These are phyloP conservation scores for Maudiozyma turicensis DNA, from an alignment of 805 yeast species.

Conservation along the genomic window DNA sequence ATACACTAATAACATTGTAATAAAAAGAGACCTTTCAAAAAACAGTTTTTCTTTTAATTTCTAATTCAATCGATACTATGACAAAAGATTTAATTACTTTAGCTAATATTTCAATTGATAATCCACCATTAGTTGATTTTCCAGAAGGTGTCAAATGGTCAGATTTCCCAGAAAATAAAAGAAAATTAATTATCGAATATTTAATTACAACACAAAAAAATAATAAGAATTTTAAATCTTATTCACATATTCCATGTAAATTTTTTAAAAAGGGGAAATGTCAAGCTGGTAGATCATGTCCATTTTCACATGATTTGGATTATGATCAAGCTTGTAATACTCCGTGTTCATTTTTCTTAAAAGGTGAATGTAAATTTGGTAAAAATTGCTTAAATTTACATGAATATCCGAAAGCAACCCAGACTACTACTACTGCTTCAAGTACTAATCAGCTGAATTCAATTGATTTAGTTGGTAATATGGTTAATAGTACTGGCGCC, in stretches of 20 bases:
- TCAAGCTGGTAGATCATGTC: constrained; percentile 89
- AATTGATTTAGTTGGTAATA: not conserved
- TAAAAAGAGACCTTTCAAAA: not conserved
- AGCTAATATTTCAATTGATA: not conserved
- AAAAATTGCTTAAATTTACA: constrained; percentile 91
- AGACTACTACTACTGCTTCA: not conserved
- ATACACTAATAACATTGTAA: too few relatives aligned
- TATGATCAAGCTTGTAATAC: constrained; percentile 34
- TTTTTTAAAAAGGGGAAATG: constrained; percentile 87
- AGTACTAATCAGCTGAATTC: not conserved
- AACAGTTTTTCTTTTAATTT: not conserved
- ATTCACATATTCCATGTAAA: constrained; percentile 90
- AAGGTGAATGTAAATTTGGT: constrained; percentile 96
- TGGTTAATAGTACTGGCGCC: not conserved
- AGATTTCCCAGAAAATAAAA: constrained; percentile 18
- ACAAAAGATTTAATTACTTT: not conserved
- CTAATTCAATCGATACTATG: not conserved
- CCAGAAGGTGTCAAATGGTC: not conserved
- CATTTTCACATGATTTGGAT: constrained; percentile 73
- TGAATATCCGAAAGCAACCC: constrained; percentile 2
- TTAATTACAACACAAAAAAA: constrained; percentile 21
- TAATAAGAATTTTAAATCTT: constrained; percentile 15
- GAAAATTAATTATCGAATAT: constrained; percentile 20
- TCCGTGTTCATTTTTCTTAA: constrained; percentile 81
- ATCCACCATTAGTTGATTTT: not conserved